Conservation (phyloP, 768 basidiomycete species). For the Tephrocybe sp. region DNA sequence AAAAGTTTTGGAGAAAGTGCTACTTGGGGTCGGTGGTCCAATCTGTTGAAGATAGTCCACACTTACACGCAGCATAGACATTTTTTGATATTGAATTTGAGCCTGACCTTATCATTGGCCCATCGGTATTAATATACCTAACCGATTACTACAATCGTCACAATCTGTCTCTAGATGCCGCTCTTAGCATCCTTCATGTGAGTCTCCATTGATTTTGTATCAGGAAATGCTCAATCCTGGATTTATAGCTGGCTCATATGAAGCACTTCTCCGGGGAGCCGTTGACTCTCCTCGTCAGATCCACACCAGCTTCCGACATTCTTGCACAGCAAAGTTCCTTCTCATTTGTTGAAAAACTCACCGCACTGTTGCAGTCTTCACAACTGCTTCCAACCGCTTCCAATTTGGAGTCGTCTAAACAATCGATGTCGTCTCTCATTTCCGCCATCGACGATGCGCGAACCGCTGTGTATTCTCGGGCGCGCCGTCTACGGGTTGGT, state of each 20-base stretch:
- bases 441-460: constrained; percentile 38
- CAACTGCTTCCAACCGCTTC: not conserved
- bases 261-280: constrained; percentile 70
- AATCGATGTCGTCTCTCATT: constrained; percentile 30
- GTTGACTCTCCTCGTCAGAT: constrained; percentile 41
- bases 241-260: constrained; percentile 55
- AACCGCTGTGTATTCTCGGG: constrained; percentile 27
- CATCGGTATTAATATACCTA: constrained; percentile 52
- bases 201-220: not conserved
- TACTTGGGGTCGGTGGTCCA: constrained; percentile 48
- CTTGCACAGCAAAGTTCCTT: constrained; percentile 20
- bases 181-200: constrained; percentile 65
- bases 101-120: constrained; percentile 62
- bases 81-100: constrained; percentile 68
- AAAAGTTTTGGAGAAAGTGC: constrained; percentile 49
- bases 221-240: not conserved
- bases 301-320: constrained; percentile 22
- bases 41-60: not conserved
- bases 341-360: constrained; percentile 34
- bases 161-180: constrained; percentile 53
- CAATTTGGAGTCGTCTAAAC: constrained; percentile 23
- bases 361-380: constrained; percentile 31
- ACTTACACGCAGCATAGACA: constrained; percentile 36
- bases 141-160: constrained; percentile 58
- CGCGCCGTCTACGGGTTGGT: constrained; percentile 16